Base-by-base conservation (phyloP, 208 protist genomes). In the Trypanosoma rangeli region DNA sequence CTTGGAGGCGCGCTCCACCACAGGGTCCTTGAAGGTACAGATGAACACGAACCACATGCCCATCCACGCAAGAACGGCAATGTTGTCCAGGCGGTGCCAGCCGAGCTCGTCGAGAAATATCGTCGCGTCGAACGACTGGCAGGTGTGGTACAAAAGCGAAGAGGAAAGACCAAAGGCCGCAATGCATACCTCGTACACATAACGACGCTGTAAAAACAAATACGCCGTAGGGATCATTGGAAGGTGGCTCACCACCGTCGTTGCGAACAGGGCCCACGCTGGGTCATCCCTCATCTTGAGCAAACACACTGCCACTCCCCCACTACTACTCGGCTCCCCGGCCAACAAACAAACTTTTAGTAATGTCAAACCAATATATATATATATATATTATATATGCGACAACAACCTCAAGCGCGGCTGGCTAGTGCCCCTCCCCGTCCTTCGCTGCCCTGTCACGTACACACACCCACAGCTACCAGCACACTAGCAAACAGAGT, bases 71-170 rank as follows among this genome's bases (percentile, higher is more conserved):
- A 93, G 69, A 13, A 83, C 78, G 26, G 72, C 74, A 37, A 95
- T 70, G 63, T 95, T 95, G 70, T 93, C 87, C 2, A 95, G 71
- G 0, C 79, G 78, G 56, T 95, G 90, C 87, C 87, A 95, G 68
- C 83, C 70, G 42, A 73, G 64, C 61, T 92, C 84, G 3, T 79
- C 75, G 29, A 93, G 65, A 33, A 93, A 82, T 33, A 95, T 76
- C 3, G 37, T n/a, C 7, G 57, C 64, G 35, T 72, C 49, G 42
- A 92, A 84, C 50, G 73, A 80, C 46, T 95, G 78, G 48, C 82
- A 82, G 0, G 76, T 74, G 73, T 93, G 87, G 64, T 94, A 93
- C 82, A 93, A 87, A 55, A 95, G 73, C n/a, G 84, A 92, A 13
- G 67, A 56, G 5, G 83, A 18, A 0, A 95, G 59, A 0, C 77